These are phyloP conservation scores for Fusarium illudens DNA, from an alignment of 2,329 filamentous ascomycete genomes.

Conservation along the genomic window DNA sequence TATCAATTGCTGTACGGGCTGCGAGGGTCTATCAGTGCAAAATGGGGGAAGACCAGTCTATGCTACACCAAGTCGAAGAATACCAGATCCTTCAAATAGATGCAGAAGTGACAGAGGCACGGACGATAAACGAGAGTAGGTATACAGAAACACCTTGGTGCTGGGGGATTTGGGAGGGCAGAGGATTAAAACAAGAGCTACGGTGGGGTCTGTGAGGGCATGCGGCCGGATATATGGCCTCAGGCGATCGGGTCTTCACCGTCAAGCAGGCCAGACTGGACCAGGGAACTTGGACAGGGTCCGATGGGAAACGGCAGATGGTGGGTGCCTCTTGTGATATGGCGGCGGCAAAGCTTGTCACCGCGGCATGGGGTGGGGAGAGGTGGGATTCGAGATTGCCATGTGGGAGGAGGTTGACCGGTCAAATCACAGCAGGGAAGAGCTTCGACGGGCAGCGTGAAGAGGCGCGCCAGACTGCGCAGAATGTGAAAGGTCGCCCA, in stretches of 20 bases:
- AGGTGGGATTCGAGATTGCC: constrained; percentile 43
- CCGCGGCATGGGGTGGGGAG: constrained; percentile 24
- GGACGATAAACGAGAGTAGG: constrained; percentile 33
- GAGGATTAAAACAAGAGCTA: constrained; percentile 39
- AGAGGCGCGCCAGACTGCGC: constrained; percentile 12
- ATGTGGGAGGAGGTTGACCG: constrained; percentile 40
- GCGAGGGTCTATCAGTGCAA: constrained; percentile 6
- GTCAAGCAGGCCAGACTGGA: constrained; percentile 11
- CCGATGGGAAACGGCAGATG: constrained; percentile 28
- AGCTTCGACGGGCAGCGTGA: constrained; percentile 25
- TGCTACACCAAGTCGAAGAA: constrained; percentile 30
- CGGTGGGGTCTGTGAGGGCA: constrained; percentile 37
- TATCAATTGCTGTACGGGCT: constrained; percentile 1
- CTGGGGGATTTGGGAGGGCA: constrained; percentile 21
- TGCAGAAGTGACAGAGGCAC: constrained; percentile 5
- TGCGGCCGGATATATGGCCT: constrained; percentile 40
- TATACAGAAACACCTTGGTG: constrained; percentile 11
- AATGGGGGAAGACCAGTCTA: constrained; percentile 10
- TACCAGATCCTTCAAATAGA: constrained; percentile 37
- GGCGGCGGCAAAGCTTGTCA: constrained; percentile 36
- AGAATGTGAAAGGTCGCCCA: constrained; percentile 11
- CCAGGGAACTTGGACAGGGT: constrained; percentile 28
- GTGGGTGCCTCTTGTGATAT: constrained; percentile 37
- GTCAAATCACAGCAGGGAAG: constrained; percentile 37
- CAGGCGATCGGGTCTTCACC: constrained; percentile 35